Evolutionary conservation across 345 rosid species (phyloP).

Genomic region (Bruguiera gymnorhiza): DNA sequence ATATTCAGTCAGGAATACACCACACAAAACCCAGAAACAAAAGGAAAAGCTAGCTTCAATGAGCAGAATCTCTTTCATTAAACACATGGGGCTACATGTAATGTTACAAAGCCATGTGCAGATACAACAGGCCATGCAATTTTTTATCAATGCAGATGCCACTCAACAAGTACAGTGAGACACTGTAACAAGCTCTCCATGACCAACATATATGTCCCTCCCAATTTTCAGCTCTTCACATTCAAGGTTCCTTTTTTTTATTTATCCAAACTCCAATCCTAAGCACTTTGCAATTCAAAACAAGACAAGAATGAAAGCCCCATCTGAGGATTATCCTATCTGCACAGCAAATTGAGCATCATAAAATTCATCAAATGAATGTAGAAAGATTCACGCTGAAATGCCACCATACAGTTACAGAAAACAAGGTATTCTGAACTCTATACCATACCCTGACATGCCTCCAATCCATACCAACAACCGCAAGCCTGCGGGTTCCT

Average conservation of each 20-base stretch:
- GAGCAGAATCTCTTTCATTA: background rate
- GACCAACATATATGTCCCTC: background rate
- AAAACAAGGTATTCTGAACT: background rate
- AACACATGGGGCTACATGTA: too few relatives aligned
- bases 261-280: background rate
- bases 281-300: background rate
- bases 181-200: too few relatives aligned
- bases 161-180: too few relatives aligned
- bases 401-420: too few relatives aligned
- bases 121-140: too few relatives aligned
- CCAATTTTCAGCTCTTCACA: background rate
- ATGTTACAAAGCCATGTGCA: too few relatives aligned
- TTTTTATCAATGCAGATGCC: too few relatives aligned
- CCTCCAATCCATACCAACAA: constrained; percentile 90
- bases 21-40: background rate
- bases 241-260: background rate
- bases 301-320: background rate
- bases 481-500: constrained; percentile 77
- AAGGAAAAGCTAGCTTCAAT: background rate
- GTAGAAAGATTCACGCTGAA: too few relatives aligned
- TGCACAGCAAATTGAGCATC: background rate
- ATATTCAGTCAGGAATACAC: background rate
- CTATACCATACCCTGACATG: constrained; percentile 65
- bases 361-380: too few relatives aligned
- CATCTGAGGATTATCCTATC: background rate